Evolutionary conservation across 2,329 filamentous ascomycete genomes (phyloP).

Genomic region (Diaporthe capsici): DNA sequence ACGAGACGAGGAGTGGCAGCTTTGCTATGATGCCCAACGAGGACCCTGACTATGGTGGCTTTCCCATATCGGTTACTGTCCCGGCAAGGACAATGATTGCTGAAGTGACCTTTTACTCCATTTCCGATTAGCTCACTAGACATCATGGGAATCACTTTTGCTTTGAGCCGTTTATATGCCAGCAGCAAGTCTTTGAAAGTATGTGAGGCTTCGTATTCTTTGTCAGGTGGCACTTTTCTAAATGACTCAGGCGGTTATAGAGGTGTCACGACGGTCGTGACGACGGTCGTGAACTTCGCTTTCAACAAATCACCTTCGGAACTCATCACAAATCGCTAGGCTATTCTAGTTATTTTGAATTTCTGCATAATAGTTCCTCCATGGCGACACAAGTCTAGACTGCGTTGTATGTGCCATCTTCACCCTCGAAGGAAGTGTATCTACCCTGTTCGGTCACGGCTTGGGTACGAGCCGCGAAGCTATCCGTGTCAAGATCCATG

Average conservation of each 20-base stretch:
- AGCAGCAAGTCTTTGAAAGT: not conserved
- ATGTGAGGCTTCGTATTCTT: not conserved
- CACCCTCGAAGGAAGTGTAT: not conserved
- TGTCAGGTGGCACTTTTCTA: too few species aligned
- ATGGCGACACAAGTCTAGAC: not conserved
- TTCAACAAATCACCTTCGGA: not conserved
- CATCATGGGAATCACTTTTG: not conserved
- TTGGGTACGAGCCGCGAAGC: constrained; percentile 9
- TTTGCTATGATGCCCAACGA: constrained; percentile 69
- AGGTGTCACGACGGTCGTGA: not conserved
- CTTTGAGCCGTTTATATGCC: not conserved
- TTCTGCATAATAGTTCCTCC: not conserved
- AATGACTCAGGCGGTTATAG: not conserved
- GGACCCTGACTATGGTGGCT: constrained; percentile 68
- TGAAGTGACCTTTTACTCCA: constrained; percentile 55
- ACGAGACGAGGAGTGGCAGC: constrained; percentile 59
- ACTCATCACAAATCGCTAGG: not conserved
- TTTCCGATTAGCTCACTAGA: not conserved
- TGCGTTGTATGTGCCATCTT: not conserved
- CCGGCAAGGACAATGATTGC: constrained; percentile 65
- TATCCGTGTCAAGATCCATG: constrained; percentile 10
- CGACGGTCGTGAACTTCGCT: not conserved
- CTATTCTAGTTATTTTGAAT: not conserved
- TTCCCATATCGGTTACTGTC: constrained; percentile 68
- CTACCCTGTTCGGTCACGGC: constrained; percentile 11